These are phyloP conservation scores for Raffaelea albimanens DNA, from an alignment of 2,329 filamentous ascomycete species.

Conservation along the genomic window DNA sequence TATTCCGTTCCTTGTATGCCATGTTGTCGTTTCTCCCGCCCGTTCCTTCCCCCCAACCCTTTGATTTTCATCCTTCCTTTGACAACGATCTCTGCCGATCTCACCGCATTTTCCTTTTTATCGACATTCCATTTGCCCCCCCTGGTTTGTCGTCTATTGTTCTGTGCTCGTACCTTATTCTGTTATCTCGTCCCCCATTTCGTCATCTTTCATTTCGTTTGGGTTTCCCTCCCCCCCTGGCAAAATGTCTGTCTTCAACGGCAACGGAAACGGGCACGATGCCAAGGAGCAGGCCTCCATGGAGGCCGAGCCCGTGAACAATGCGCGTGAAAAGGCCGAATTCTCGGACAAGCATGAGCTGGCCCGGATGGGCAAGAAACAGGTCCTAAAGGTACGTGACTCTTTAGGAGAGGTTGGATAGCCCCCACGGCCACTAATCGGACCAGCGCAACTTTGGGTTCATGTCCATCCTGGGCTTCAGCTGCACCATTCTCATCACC, in stretches of 20 bases:
- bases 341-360: neutral
- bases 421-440: neutral
- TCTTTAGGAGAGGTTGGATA: neutral
- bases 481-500: conserved; percentile 41
- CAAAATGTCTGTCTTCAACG: neutral
- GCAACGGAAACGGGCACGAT: neutral
- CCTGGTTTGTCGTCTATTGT: neutral
- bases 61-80: neutral
- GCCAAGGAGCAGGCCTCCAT: neutral
- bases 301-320: neutral
- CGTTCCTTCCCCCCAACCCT: neutral
- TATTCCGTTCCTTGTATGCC: neutral
- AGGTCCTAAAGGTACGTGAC: neutral
- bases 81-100: neutral
- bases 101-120: neutral
- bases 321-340: neutral
- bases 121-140: neutral
- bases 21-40: neutral
- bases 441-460: conserved; percentile 38
- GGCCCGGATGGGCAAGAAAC: neutral
- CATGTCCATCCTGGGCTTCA: conserved; percentile 40
- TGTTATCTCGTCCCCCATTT: neutral
- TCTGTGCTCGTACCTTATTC: neutral
- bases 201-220: neutral
- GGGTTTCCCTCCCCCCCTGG: neutral